These are phyloP conservation scores for Tritrichomonas foetus DNA, from an alignment of 208 protist species.

Conservation along the genomic window DNA sequence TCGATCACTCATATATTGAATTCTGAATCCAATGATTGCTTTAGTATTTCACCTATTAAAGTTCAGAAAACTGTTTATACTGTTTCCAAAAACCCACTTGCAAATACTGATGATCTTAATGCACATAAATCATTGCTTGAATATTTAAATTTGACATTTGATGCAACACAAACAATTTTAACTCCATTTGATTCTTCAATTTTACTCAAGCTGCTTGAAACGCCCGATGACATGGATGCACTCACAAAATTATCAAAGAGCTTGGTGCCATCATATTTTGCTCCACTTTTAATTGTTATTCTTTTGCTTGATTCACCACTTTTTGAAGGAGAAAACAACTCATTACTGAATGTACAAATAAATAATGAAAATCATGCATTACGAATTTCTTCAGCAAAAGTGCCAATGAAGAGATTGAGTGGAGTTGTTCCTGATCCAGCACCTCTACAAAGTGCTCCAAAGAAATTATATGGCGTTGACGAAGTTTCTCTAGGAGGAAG, in stretches of 20 bases:
- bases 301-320: neutral
- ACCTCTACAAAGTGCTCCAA: neutral
- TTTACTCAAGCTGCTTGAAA: neutral
- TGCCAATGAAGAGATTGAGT: neutral
- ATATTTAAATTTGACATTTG: neutral
- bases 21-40: too few species aligned
- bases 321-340: neutral
- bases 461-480: neutral
- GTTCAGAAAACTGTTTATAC: neutral
- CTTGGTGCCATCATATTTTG: neutral
- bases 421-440: neutral
- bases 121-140: constrained; percentile 13
- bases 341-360: neutral
- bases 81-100: neutral
- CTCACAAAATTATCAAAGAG: neutral
- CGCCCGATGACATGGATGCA: neutral
- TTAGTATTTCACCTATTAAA: too few species aligned
- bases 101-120: neutral
- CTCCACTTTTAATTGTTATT: neutral
- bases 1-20: neutral
- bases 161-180: neutral
- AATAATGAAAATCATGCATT: neutral
- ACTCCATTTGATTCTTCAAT: neutral
- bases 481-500: neutral
- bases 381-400: neutral